phyloP scores from a whole-genome alignment of 2,329 filamentous ascomycete species.

The Westerdykella aurantiaca region DNA sequence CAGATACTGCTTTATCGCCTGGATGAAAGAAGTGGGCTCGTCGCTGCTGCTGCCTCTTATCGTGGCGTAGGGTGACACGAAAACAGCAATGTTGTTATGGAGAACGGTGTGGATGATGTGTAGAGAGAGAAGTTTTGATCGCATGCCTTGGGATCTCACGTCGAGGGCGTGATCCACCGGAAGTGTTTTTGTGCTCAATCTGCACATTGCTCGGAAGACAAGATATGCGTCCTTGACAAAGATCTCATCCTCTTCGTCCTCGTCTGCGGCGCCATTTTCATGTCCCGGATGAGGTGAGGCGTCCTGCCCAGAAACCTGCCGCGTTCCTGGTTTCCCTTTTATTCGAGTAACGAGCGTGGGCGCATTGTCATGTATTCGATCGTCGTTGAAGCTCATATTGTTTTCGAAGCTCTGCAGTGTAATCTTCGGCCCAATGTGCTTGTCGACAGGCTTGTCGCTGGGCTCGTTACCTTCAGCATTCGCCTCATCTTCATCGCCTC shows the following conservation, averaged over 20 bases:
- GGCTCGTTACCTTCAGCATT: conserved; percentile 34
- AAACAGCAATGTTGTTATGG: conserved; percentile 87
- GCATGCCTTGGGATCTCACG: conserved; percentile 89
- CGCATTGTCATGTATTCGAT: conserved; percentile 60
- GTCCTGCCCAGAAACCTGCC: conserved; percentile 42
- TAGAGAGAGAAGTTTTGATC: conserved; percentile 89
- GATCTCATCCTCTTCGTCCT: conserved; percentile 81
- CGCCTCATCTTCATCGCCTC: conserved; percentile 35
- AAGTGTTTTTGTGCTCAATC: conserved; percentile 87
- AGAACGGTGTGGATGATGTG: conserved; percentile 93
- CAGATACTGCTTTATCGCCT: conserved; percentile 94
- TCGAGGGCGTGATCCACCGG: conserved; percentile 89
- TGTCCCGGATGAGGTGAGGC: conserved; percentile 32
- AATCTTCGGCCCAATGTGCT: conserved; percentile 52
- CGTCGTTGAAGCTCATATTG: conserved; percentile 60
- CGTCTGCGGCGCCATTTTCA: conserved; percentile 51
- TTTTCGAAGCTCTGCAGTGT: conserved; percentile 66
- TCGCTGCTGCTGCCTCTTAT: conserved; percentile 88
- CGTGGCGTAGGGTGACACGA: conserved; percentile 84
- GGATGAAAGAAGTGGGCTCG: conserved; percentile 81
- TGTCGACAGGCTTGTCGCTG: conserved; percentile 43
- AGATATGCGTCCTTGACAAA: conserved; percentile 96
- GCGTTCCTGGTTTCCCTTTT: conserved; percentile 42
- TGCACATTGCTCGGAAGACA: conserved; percentile 95
- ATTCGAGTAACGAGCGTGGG: conserved; percentile 61